Evolutionary conservation across 495 filamentous ascomycete species (phyloP).

Genomic region (Chaetomium fimeti): DNA sequence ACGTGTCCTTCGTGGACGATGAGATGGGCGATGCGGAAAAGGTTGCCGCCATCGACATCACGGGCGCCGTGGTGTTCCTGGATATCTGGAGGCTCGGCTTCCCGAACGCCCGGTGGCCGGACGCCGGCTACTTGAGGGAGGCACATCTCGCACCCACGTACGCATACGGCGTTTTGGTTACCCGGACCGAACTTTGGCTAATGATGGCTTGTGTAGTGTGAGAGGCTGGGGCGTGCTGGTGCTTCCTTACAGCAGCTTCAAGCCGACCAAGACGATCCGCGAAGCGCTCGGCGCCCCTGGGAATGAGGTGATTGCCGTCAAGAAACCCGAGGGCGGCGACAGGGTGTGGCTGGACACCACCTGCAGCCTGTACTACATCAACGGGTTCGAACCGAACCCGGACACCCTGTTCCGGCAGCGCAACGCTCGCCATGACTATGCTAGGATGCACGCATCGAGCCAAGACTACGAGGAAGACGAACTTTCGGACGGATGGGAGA

Average conservation of each 20-base stretch:
- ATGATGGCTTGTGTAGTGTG: constrained; percentile 20
- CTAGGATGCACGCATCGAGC: constrained; percentile 5
- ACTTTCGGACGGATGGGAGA: not conserved
- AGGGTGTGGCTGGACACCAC: constrained; percentile 29
- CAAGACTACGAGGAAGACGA: not conserved
- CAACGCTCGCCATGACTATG: constrained; percentile 14
- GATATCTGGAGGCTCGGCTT: constrained; percentile 55
- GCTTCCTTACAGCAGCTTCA: constrained; percentile 45
- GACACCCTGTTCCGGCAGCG: constrained; percentile 14
- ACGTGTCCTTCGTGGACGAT: constrained; percentile 69
- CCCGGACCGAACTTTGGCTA: not conserved
- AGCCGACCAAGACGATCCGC: constrained; percentile 31
- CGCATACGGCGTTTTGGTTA: not conserved
- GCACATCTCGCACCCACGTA: not conserved
- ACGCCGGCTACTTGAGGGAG: constrained; percentile 13
- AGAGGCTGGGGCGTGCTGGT: constrained; percentile 51
- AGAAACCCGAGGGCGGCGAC: not conserved
- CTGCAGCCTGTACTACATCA: constrained; percentile 33
- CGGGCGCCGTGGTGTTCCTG: constrained; percentile 63
- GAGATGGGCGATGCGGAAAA: constrained; percentile 59
- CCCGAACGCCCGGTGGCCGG: constrained; percentile 20
- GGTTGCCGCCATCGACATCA: constrained; percentile 74
- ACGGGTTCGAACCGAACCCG: constrained; percentile 22
- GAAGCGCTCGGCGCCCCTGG: constrained; percentile 39
- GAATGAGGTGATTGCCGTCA: constrained; percentile 22